A percentile compares a stretch with the other conserved stretches of the same genome.
These are phyloP conservation scores for Sporothrix humicola DNA, from an alignment of 2,329 filamentous ascomycete species.

Conservation along the genomic window DNA sequence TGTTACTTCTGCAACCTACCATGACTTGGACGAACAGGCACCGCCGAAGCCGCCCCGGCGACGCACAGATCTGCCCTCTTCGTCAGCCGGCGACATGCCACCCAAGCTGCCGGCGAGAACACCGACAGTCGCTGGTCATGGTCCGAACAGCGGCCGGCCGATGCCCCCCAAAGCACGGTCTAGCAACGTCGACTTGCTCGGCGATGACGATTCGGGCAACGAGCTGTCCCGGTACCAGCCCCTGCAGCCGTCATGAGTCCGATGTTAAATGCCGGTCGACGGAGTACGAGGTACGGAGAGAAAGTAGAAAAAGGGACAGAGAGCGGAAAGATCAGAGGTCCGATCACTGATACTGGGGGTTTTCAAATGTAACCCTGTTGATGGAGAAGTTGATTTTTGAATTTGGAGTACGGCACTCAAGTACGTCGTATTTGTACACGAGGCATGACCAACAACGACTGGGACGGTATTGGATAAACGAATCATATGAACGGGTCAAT, in stretches of 20 bases:
- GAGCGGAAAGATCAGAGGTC: no score
- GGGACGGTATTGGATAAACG: not conserved
- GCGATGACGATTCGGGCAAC: conserved; percentile 50
- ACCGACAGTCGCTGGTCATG: conserved; percentile 33
- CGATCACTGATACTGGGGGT: no score
- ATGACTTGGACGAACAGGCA: conserved; percentile 29
- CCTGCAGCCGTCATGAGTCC: conserved; percentile 53
- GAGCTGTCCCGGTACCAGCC: conserved; percentile 62
- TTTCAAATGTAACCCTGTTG: no score
- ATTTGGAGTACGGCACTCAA: not conserved
- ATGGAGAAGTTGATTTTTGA: no score
- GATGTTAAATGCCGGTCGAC: not conserved
- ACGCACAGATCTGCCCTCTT: conserved; percentile 15
- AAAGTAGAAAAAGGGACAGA: not conserved
- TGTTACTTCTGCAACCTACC: conserved; percentile 39
- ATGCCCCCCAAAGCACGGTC: conserved; percentile 11
- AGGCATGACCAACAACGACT: not conserved
- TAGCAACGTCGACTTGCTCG: conserved; percentile 52
- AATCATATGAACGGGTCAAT: conserved; percentile 6
- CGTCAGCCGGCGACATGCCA: conserved; percentile 27
- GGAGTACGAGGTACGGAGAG: not conserved
- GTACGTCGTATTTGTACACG: not conserved
- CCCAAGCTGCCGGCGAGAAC: conserved; percentile 40
- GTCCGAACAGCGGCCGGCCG: conserved; percentile 32
- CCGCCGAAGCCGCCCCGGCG: conserved; percentile 30